Base-by-base conservation (phyloP, 805 yeast species). In the Ogataea minuta region DNA sequence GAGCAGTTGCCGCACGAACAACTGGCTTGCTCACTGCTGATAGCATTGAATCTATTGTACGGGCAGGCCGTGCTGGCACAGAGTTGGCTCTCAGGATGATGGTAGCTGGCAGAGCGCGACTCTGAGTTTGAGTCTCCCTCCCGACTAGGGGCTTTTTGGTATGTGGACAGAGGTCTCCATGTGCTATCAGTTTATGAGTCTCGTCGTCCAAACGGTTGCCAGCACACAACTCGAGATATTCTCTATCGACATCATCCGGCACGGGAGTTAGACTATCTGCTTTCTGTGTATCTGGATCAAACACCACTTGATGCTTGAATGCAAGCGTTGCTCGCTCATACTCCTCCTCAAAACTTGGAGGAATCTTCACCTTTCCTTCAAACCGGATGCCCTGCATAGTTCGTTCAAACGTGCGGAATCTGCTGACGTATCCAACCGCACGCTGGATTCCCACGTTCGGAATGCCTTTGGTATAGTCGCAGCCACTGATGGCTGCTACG, bases 381-480 rank as follows among this genome's bases (percentile, higher is more conserved):
- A 80, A 67, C 39, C 71, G 66, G 40, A 87, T 67, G 15, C 74
- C 73, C 46, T 71, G 59, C 4, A 87, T 45, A 3, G 84, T 74
- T 28, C 76, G 68, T 11, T 81, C 81, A 49, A 81, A 68, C 2
- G 70, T 68, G 15, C 64, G 60, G 50, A 70, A 70, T 40, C 72
- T 68, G 37, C 68, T 67, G 2, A 87, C 79, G 30, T 83, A 57
- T 28, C 64, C 67, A 38, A 84, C 74, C 0, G 97, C 95, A 19
- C 81, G 84, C 31, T 79, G 76, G 8, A 89, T 69, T 0, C 99
- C 99, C 11, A 91, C 71, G 2, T 84, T 82, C 0, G 83, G 75
- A 6, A 93, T 68, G 0, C 99, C 99, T 39, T 78, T 77, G 0
- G 96, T 86, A 56, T 93, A 93, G 60, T 93, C 99, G 64, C 99